phyloP scores from a whole-genome alignment of 2,329 filamentous ascomycete species.

The Onygena corvina region DNA sequence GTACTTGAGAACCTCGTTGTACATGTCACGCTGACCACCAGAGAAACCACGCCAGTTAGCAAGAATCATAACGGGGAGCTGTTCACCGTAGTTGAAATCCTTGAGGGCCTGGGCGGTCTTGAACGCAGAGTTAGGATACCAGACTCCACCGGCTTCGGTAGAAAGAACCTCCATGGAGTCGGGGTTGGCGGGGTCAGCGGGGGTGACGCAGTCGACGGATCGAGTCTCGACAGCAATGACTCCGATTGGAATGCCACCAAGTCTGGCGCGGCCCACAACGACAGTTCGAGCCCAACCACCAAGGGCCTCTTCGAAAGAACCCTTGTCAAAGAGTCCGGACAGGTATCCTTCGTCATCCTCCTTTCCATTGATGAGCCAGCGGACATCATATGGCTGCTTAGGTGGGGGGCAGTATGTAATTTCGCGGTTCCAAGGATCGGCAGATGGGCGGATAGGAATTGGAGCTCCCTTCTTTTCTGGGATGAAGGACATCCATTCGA shows the following conservation, averaged over 20 bases:
- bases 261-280: constrained; percentile 87
- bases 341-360: constrained; percentile 70
- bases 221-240: constrained; percentile 95
- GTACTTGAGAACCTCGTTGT: constrained; percentile 99
- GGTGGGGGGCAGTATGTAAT: constrained; percentile 66
- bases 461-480: constrained; percentile 90
- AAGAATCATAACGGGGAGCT: constrained; percentile 95
- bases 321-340: constrained; percentile 86
- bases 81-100: constrained; percentile 98
- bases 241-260: constrained; percentile 95
- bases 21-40: constrained; percentile 98
- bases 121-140: constrained; percentile 99
- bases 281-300: constrained; percentile 96
- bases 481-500: constrained; percentile 95
- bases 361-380: constrained; percentile 84
- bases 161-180: constrained; percentile 93
- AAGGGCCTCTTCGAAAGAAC: constrained; percentile 91
- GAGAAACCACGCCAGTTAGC: constrained; percentile 99
- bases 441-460: constrained; percentile 77
- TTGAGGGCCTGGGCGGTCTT: constrained; percentile 98
- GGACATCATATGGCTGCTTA: constrained; percentile 81
- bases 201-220: constrained; percentile 90
- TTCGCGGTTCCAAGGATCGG: constrained; percentile 87
- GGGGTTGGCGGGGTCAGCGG: constrained; percentile 92
- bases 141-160: constrained; percentile 94